Evolutionary conservation across 2,329 filamentous ascomycete species (phyloP), one percentile per base, ranked within the genome.

Genomic region (Hirsutella rhossiliensis): DNA sequence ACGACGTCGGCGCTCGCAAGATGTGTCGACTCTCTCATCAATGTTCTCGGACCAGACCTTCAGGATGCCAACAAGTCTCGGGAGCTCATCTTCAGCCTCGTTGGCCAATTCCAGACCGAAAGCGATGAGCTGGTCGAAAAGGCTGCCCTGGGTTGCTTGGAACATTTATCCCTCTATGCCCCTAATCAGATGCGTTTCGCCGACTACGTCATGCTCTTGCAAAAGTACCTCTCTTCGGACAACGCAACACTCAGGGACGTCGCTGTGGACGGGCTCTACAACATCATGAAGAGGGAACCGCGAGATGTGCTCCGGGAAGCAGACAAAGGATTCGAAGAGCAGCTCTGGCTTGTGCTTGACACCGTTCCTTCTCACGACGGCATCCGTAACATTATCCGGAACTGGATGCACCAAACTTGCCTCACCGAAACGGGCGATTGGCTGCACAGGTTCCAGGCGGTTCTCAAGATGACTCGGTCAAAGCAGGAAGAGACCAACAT

Each of bases 11-110:
- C 88, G 1, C 82, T 97, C 48, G 84, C 86, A 29, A 81, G 87
- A 53, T 94, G 87, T 53, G 82, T 96, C 28, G 89, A 97, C 62
- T 92, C 89, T n/a, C 73, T 95, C 20, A 88, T 98, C 65, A 97
- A 97, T 53, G 92, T 98, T 11, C 74, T 98, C 11, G 92, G 92
- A 0, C 92, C 92, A 1, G 94, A 98, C 63, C 68, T 98, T 19
- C 92, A 97, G 62, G 92, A 97, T 56, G 80, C 92, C 50, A 80
- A 79, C 4, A 96, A 94, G 63, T 86, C 87, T n/a, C 74, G 92
- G 51, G 89, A 96, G 57, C 74, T 98, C 43, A 92, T 97, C 42
- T 74, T 97, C 48, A 92, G 82, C 0, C 72, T 98, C 9, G 82
- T 97, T 4, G 75, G 78, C 3, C 83, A 94, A 51, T 92, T 97